Evolutionary conservation across 78 protist genomes (phyloP).

Genomic region (Planoprotostelium fungivorum): DNA sequence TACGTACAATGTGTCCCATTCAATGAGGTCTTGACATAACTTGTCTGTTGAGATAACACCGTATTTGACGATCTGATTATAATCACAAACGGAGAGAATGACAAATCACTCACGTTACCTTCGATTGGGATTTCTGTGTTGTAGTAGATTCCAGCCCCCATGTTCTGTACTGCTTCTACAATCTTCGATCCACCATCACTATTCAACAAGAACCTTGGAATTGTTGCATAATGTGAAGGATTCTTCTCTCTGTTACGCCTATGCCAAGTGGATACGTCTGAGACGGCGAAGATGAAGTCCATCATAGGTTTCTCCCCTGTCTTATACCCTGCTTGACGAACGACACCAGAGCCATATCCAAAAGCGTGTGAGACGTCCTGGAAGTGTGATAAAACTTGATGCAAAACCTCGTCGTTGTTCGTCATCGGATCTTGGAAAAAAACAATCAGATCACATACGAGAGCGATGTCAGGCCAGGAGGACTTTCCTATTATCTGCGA

Average conservation of each 20-base stretch:
- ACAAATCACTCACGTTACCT: background rate
- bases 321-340: background rate
- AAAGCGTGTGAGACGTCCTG: background rate
- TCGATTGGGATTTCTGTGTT: background rate
- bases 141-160: background rate
- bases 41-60: background rate
- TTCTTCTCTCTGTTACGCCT: background rate
- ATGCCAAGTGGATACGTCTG: background rate
- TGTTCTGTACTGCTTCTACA: background rate
- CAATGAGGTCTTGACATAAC: background rate
- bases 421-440: too few relatives aligned
- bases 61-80: background rate
- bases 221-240: background rate
- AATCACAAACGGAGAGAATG: too few relatives aligned
- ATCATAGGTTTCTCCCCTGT: background rate
- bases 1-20: background rate
- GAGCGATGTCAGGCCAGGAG: too few relatives aligned
- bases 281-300: background rate
- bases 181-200: background rate
- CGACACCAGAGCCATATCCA: background rate
- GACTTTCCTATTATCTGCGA: conserved; percentile 88
- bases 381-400: too few relatives aligned
- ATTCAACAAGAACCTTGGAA: background rate
- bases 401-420: too few relatives aligned
- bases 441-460: too few relatives aligned